These are phyloP conservation scores for Polyporus tsugae DNA, from an alignment of 1,284 basidiomycete genomes.

Conservation along the genomic window DNA sequence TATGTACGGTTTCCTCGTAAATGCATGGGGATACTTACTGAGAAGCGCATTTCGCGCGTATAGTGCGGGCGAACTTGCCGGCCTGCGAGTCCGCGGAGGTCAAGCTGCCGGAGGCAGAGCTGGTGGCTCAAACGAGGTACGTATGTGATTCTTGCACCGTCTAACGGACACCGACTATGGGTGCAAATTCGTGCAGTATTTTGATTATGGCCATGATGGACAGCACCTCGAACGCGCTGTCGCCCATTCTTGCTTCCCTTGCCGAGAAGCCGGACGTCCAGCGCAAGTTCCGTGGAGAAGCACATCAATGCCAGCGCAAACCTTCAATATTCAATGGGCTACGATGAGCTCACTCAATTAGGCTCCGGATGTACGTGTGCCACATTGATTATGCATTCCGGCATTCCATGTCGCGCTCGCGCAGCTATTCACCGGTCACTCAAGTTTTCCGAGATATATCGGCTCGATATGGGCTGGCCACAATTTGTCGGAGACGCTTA, in stretches of 20 bases:
- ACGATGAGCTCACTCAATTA: neutral
- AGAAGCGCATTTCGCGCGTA: neutral
- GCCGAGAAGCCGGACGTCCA: constrained; percentile 60
- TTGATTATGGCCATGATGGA: constrained; percentile 62
- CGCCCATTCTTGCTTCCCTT: constrained; percentile 73
- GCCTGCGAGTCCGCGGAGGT: constrained; percentile 14
- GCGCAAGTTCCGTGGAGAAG: constrained; percentile 58
- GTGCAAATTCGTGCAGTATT: constrained; percentile 8
- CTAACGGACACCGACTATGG: neutral
- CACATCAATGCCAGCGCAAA: constrained; percentile 39
- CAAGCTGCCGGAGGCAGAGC: constrained; percentile 18
- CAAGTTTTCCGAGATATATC: neutral
- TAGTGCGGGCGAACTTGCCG: constrained; percentile 20
- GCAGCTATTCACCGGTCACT: neutral
- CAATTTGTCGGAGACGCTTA: neutral
- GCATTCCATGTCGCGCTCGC: neutral
- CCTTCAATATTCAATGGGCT: constrained; percentile 6
- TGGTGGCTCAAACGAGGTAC: constrained; percentile 27
- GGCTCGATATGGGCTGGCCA: neutral
- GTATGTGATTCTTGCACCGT: neutral
- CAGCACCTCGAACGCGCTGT: constrained; percentile 62
- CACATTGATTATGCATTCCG: neutral
- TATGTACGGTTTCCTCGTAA: constrained; percentile 28
- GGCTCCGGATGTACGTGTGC: neutral
- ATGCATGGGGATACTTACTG: neutral